Base-by-base conservation (phyloP, 2,329 filamentous ascomycete genomes). In the Magnaporthiopsis incrustans region DNA sequence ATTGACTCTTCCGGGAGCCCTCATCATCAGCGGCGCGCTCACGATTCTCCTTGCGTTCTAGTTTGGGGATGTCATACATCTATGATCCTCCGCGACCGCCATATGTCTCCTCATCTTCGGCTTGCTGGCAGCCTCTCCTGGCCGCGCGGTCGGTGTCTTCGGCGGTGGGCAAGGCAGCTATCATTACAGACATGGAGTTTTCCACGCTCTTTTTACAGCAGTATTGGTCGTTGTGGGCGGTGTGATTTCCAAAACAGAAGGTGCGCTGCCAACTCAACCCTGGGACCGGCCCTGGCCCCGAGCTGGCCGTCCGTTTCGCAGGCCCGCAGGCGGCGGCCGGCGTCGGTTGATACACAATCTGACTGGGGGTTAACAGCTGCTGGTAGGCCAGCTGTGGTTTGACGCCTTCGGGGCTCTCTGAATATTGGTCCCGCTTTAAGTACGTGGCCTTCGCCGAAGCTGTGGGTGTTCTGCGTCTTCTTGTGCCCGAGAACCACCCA, bases 241-340 rank as follows among this genome's bases (percentile, higher is more conserved):
- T n/a, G 89, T 91, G 59, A 82, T 93, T 92, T 93, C 76, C 87
- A 91, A 75, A 92, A 93, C 72, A 77, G 82, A 65, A 90, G 92
- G 86, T 76, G 85, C 67, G 78, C 77, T 60, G 30, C 58, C 26
- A 60, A 60, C 58, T 18, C 30, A 12, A 7, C 26, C 0, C 30
- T 60, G 27, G 58, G 35, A 1, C 27, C 25, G 14, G 22, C 26
- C 26, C 14, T 60, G 58, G 58, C 10, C 27, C 27, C 10, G 27
- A 32, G 58, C 30, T 60, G 58, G 30, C 58, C 11, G 11, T 14
- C n/a, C 58, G 32, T 3, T 60, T 60, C 58, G 11, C 27, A n/a
- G 58, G 58, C 30, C 26, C 26, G 11, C 26, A 35, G 22, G 58
- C 58, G 14, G 22, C 58, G 22, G 58, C 58, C 12, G 35, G 30